Base-by-base conservation (phyloP, 2,329 filamentous ascomycete species). In the Botryosphaeria dothidea region DNA sequence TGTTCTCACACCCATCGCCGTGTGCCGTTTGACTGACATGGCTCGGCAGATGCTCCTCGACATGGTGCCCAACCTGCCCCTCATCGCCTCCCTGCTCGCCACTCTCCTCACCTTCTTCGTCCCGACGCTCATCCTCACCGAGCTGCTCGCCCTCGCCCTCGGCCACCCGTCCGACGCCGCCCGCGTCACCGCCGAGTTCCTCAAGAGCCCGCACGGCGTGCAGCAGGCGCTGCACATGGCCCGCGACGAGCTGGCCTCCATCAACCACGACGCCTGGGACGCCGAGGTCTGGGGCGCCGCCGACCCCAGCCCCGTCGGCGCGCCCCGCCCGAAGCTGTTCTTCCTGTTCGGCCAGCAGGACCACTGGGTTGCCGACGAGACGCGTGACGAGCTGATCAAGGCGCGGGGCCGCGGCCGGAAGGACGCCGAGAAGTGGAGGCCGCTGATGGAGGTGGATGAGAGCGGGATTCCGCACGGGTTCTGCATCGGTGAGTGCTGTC, bases 321-420 rank as follows among this genome's bases (percentile, higher is more conserved):
- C 7, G 41, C 71, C 78, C 7, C 73, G 80, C 1, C 76, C 82
- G 3, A 81, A 80, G 58, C 67, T 89, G 46, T 81, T 82, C 60
- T 87, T 89, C 70, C 83, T 87, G 68, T 89, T 87, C 72, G 86
- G 84, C 0, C 76, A 82, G 38, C 76, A 83, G 54, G 87, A 89
- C 70, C 85, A 87, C 70, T 89, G 86, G 86, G 84, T 89, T 27
- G 85, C 85, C 1, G 80, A 86, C 67, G 76, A 79, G 69, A 87
- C 85, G 31, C 77, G 86, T 38, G 83, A 88, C 68, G 80, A 82
- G 45, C 76, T 89, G 41, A 83, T 88, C 52, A 74, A 73, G 43
- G 69, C 77, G 11, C 74, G 82, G 46, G 81, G 80, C 5, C 7
- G 68, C 72, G 65, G 69, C 23, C 67, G 51, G 36, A 64, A 70